Evolutionary conservation across 768 basidiomycete species (phyloP), one percentile per base, ranked within the genome.

Genomic region (Lactarius psammicola): DNA sequence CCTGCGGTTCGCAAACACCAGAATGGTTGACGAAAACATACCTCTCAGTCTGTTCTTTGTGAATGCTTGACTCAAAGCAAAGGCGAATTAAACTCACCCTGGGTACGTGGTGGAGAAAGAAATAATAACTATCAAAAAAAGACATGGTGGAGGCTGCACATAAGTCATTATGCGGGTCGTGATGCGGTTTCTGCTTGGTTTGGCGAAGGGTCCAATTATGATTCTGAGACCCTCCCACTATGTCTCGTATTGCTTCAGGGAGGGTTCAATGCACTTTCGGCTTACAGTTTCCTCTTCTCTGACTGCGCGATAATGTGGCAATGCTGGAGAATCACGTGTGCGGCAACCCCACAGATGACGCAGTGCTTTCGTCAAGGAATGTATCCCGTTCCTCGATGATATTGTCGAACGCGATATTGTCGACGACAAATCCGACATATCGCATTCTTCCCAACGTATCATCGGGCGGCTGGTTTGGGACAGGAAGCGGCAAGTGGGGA

Each of bases 1-100:
- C 49, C 60, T 60, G 64, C 68, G 72, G 67, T 44, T 33, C 3
- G 4, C 18, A 13, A 3, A n/a, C 0, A 59, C 60, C 65, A 51
- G 75, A 72, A 56, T 73, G 75, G 68, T 78, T 76, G 63, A 79
- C 58, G 17, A 77, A 64, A 18, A 79, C 67, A 42, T 73, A 75
- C 63, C 71, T 73, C 26, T 62, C 54, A 18, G 49, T 57, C 71
- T 72, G 63, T 30, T 62, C 53, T 11, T 6, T 31, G 36, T 56
- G 26, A 55, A 28, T 54, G 44, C 31, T n/a, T n/a, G n/a, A 23
- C 44, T 59, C 8, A 1, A 31, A 62, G 51, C 42, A n/a, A n/a
- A n/a, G 2, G 7, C 0, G 17, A 42, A 66, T 9, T 4, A n/a
- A 17, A 65, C 73, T 71, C 64, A 73, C 75, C 10, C 72, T 64